Base-by-base conservation (phyloP, 2,329 filamentous ascomycete genomes). In the Furcasterigmium furcatum region DNA sequence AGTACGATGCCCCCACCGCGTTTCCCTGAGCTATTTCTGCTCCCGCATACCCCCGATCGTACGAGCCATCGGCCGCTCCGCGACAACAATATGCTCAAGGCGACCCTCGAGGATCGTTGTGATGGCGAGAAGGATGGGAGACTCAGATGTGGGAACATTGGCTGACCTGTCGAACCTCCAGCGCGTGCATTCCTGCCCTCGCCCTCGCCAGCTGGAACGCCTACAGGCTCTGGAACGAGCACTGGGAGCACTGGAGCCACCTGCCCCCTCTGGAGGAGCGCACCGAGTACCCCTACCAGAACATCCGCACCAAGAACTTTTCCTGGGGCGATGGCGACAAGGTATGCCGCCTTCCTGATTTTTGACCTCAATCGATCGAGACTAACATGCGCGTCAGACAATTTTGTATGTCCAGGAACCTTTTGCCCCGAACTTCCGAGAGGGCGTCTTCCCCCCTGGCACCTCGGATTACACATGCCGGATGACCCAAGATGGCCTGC, bases 261-360 rank as follows among this genome's bases (percentile, higher is more conserved):
- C 73, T 88, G 70, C 82, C 87, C 50, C 88, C 94, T 55, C 77
- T 92, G 58, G 90, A 95, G 77, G 94, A 99, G 76, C 87, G 88
- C 64, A 73, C 80, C 61, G 89, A 97, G 77, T 99, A 97, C 74
- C 76, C 91, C 49, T 99, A 95, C 84, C 89, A 95, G 82, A 99
- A 99, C 80, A 88, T 99, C 70, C 88, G 94, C 67, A 81, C 82
- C 68, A 96, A 94, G 85, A 96, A 96, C 82, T 99, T 73, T 79
- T 84, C 82, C 63, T 99, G 88, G 88, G 91, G 92, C 56, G 79
- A 97, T 65, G 94, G 94, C 65, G 94, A 99, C 76, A 94, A 97
- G 88, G 88, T 90, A 46, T 64, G 34, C 36, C 24, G 7, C 13
- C 4, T 13, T 18, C 7, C 9, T 18, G 24, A 46, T 36, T 45